Base-by-base conservation (phyloP, 1,284 basidiomycete genomes). In the Sanghuangporus sanghuang region DNA sequence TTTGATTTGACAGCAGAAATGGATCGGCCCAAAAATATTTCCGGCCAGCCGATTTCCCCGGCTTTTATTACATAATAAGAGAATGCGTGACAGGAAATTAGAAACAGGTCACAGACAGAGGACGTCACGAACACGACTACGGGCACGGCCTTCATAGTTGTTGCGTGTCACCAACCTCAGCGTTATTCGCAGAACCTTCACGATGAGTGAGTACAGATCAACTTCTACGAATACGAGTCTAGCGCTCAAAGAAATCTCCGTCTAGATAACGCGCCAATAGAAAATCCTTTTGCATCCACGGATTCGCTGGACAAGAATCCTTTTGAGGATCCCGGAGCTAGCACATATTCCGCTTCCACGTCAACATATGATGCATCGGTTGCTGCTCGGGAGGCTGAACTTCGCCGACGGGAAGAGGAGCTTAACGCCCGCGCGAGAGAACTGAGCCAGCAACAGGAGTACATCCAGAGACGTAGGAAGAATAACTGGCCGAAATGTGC, bases 401-500 rank as follows among this genome's bases (percentile, higher is more conserved):
- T 68, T 71, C 40, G 53, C 23, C 36, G 61, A 38, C 46, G 64
- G 2, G 60, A 58, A 14, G 42, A 38, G 61, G 76, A 77, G 69
- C 75, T 77, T 58, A 73, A 78, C 39, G 68, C 71, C 63, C 74
- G 85, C 52, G 70, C 84, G 27, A 86, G 86, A 53, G 86, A 92
- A 59, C 74, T 96, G 12, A 82, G 81, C 64, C 81, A 93, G 59
- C 27, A 35, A 39, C 59, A 61, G 49, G 93, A 68, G 93, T 95
- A 73, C 75, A 80, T 38, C 89, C 93, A 64, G 80, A 95, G 60
- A 65, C 86, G 92, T 72, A 94, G 94, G 46, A 85, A 87, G 68
- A 95, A 91, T 74, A 96, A 96, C 75, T 96, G 91, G 87, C 94
- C 94, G 21, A 85, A 85, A 21, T 94, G 91, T 91, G 67, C 70